Evolutionary conservation across 768 basidiomycete genomes (phyloP).

Genomic region (Boletus rubroflammeus): DNA sequence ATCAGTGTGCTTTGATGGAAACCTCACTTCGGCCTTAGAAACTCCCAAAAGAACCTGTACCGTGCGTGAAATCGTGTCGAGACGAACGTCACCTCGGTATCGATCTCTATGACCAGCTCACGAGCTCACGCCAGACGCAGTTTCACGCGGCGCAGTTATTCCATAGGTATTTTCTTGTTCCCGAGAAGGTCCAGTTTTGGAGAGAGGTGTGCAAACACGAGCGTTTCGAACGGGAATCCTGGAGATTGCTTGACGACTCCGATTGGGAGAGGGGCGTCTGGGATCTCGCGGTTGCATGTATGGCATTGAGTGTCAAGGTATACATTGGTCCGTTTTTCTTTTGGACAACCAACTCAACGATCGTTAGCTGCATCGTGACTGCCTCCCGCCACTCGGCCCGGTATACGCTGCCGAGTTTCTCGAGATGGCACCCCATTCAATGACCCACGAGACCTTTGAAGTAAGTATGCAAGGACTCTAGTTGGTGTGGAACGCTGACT

Average conservation of each 20-base stretch:
- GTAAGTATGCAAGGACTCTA: conserved; percentile 27
- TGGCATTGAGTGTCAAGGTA: conserved; percentile 63
- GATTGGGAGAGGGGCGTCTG: conserved; percentile 40
- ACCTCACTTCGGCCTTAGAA: conserved; percentile 3
- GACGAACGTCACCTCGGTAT: not conserved
- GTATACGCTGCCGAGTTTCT: conserved; percentile 51
- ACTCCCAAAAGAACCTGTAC: conserved; percentile 1
- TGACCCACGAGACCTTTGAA: conserved; percentile 52
- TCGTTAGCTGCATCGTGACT: conserved; percentile 59
- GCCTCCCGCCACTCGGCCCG: conserved; percentile 51
- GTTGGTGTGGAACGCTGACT: not conserved
- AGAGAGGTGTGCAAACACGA: not conserved
- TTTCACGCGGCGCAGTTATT: conserved; percentile 66
- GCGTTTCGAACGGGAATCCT: not conserved
- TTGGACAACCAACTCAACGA: not conserved
- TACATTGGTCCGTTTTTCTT: not conserved
- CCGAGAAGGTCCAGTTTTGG: conserved; percentile 22
- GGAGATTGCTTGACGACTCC: not conserved
- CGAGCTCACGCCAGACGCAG: conserved; percentile 51
- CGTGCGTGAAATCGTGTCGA: not conserved
- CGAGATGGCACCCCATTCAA: conserved; percentile 43
- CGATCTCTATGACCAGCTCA: conserved; percentile 49
- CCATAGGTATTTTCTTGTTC: conserved; percentile 48
- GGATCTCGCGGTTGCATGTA: conserved; percentile 56
- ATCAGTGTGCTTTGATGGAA: not conserved